Base-by-base conservation (phyloP, 1,284 basidiomycete species). In the Xerocomus nothofagi region DNA sequence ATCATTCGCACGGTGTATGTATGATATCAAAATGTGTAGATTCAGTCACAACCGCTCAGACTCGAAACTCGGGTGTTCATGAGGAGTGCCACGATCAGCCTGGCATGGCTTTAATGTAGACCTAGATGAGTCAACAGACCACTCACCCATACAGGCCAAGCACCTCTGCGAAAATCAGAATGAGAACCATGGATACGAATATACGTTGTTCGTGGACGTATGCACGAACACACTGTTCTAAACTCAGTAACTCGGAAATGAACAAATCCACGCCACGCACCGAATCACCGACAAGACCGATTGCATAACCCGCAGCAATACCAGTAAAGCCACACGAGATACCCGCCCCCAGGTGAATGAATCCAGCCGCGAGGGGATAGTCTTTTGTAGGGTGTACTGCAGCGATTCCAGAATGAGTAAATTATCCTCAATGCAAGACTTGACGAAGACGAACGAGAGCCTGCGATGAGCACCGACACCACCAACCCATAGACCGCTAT, bases 271-370 rank as follows among this genome's bases (percentile, higher is more conserved):
- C 20, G 36, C 24, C 11, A 71, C 88, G 55, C 61, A 93, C 94
- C 20, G 95, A 86, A 66, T 99, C 96, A 49, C 95, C 96, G 23
- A 98, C 93, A 54, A 89, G 84, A 27, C 96, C 96, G 67, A 99
- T 96, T n/a, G 96, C 94, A 66, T 94, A 96, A 7, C 96, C 96
- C 3, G 96, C 96, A n/a, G 94, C 90, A 39, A 99, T 72, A 51
- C 96, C 96, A 12, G 96, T 94, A 57, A 93, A 73, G 15, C 95
- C 95, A 66, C 93, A 95, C 6, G 93, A 85, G 27, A 98, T 75
- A 24, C 97, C 96, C 11, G 96, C 97, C 10, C 89, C 93, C 24
- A 99, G 84, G 69, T 99, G 96, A 39, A 97, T 81, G 71, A 97
- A 97, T 34, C 97, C 96, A 15, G 86, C 81, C 63, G 86, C 93